Conservation (phyloP, 768 basidiomycete species). For the Termitomyces sp. region DNA sequence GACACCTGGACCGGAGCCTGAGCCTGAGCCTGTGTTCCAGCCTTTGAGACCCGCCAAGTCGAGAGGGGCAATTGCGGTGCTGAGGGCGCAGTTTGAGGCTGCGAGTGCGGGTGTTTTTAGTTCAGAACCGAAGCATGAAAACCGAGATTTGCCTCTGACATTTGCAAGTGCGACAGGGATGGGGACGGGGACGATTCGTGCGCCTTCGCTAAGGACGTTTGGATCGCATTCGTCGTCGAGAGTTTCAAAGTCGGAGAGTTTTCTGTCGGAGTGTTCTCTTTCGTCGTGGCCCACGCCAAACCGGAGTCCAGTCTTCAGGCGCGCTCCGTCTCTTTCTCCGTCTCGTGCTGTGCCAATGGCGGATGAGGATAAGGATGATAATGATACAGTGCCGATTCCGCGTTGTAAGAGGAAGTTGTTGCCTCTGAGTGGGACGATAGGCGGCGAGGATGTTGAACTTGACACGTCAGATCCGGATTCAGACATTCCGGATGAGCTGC, state of each 20-base stretch:
- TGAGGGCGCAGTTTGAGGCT: slow-evolving; percentile 18
- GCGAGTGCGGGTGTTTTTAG: neutral
- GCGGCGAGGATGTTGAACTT: slow-evolving; percentile 31
- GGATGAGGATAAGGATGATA: slow-evolving; percentile 1
- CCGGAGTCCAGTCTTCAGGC: slow-evolving; percentile 31
- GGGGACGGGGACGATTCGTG: slow-evolving; percentile 18
- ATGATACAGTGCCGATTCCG: slow-evolving; percentile 30
- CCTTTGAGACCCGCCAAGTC: slow-evolving; percentile 46
- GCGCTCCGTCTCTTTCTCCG: slow-evolving; percentile 18
- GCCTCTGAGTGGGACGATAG: slow-evolving; percentile 65
- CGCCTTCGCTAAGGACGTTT: slow-evolving; percentile 35
- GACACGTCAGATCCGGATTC: slow-evolving; percentile 57
- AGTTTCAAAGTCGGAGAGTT: neutral
- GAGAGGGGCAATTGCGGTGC: slow-evolving; percentile 14
- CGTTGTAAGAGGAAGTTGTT: slow-evolving; percentile 50
- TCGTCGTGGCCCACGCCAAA: slow-evolving; percentile 8
- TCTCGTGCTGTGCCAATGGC: slow-evolving; percentile 1
- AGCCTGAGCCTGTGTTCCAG: slow-evolving; percentile 53
- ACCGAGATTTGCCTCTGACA: neutral
- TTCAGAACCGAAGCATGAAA: no score
- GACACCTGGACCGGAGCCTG: slow-evolving; percentile 48
- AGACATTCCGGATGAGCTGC: slow-evolving; percentile 78
- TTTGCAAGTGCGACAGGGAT: no score
- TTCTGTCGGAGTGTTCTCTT: neutral
- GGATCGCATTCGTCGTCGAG: slow-evolving; percentile 24